Percentiles rank a stretch among this genome's conserved stretches.
These are phyloP conservation scores for Aspergillus funiculosus DNA, from an alignment of 495 filamentous ascomycete genomes.

Conservation along the genomic window DNA sequence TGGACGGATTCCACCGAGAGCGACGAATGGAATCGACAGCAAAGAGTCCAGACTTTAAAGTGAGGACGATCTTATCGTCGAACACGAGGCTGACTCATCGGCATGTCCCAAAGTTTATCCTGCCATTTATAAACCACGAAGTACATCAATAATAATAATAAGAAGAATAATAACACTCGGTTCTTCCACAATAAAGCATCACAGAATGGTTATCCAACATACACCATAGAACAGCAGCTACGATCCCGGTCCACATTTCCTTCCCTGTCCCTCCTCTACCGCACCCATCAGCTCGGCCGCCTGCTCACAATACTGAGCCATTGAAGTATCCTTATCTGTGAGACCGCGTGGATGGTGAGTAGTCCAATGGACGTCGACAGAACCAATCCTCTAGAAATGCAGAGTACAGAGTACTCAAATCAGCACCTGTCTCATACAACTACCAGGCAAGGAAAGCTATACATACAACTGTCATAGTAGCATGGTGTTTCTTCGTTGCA, in stretches of 20 bases:
- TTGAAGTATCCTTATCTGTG: conserved; percentile 57
- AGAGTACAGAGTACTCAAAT: too few relatives aligned
- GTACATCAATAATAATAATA: too few relatives aligned
- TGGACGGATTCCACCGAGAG: too few relatives aligned
- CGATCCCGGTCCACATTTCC: conserved; percentile 30
- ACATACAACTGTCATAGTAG: conserved; percentile 44
- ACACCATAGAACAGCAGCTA: background rate
- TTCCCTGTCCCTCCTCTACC: conserved; percentile 31
- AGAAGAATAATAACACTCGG: background rate
- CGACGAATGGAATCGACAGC: too few relatives aligned
- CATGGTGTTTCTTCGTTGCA: conserved; percentile 41
- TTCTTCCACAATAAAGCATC: too few relatives aligned
- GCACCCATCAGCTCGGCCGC: conserved; percentile 40
- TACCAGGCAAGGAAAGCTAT: background rate
- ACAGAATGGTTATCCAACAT: background rate
- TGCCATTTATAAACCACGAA: too few relatives aligned
- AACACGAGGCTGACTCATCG: too few relatives aligned
- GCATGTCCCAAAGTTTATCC: too few relatives aligned
- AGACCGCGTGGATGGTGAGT: conserved; percentile 69
- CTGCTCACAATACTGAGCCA: conserved; percentile 63
- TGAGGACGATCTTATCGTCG: too few relatives aligned
- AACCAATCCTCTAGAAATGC: conserved; percentile 36
- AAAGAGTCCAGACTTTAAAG: too few relatives aligned
- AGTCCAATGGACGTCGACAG: conserved; percentile 57
- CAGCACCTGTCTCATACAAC: too few relatives aligned